Conservation (phyloP, 345 rosid genomes). For the Brassica incana region DNA sequence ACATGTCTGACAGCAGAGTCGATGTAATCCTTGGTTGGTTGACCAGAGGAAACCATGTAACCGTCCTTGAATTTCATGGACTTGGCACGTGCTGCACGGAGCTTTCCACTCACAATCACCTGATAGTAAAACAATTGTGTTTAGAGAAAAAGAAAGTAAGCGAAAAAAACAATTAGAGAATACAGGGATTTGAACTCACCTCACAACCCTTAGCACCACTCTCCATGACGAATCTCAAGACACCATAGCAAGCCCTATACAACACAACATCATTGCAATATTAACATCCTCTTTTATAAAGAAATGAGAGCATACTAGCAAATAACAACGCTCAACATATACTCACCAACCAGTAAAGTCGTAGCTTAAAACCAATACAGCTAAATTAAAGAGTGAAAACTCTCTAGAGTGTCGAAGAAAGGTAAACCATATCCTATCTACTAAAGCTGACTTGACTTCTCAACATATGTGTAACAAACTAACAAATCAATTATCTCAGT, state of each 20-base stretch:
- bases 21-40: slow-evolving; percentile 82
- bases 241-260: slow-evolving; percentile 87
- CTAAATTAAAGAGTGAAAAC: too few relatives aligned
- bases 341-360: too few relatives aligned
- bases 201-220: slow-evolving; percentile 92
- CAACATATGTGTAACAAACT: neutral
- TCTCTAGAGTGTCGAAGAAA: too few relatives aligned
- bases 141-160: too few relatives aligned
- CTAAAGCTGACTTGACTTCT: neutral
- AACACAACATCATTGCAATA: neutral
- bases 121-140: slow-evolving; percentile 23
- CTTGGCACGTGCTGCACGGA: slow-evolving; percentile 87
- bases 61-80: slow-evolving; percentile 97
- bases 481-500: neutral
- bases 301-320: neutral
- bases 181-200: slow-evolving; percentile 32
- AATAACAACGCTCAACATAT: neutral
- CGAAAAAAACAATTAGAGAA: neutral
- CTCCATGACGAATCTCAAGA: slow-evolving; percentile 79
- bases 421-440: neutral
- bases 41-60: slow-evolving; percentile 95
- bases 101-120: slow-evolving; percentile 96
- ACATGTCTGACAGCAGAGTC: slow-evolving; percentile 94
- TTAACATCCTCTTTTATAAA: neutral
- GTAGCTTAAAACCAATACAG: too few relatives aligned